These are phyloP conservation scores for Iberis pinnata DNA, from an alignment of 345 rosid species.

Conservation along the genomic window DNA sequence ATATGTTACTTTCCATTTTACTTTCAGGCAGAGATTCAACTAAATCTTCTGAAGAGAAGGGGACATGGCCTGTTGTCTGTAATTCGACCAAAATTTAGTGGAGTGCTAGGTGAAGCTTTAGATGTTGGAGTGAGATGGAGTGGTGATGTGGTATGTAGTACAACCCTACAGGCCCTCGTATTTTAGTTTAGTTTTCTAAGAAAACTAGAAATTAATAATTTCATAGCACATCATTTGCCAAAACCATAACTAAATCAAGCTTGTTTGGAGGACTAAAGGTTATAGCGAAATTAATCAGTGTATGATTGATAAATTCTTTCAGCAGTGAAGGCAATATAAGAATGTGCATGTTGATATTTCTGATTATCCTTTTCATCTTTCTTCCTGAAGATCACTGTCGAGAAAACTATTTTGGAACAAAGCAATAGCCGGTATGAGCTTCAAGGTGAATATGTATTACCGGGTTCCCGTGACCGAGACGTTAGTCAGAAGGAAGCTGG, in stretches of 20 bases:
- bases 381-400: conserved; percentile 66
- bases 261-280: conserved; percentile 8
- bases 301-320: too few species aligned
- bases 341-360: conserved; percentile 20
- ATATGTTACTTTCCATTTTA: conserved; percentile 20
- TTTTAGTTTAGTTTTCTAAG: conserved; percentile 6
- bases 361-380: conserved; percentile 25
- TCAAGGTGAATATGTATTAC: conserved; percentile 98
- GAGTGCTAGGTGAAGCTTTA: conserved; percentile 91
- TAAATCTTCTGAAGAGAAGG: conserved; percentile 88
- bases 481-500: conserved; percentile 61
- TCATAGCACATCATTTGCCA: conserved; percentile 12
- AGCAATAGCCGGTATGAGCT: conserved; percentile 86
- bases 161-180: conserved; percentile 7
- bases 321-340: conserved; percentile 13
- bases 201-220: conserved; percentile 11
- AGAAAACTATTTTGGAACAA: conserved; percentile 90
- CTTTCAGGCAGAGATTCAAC: conserved; percentile 92
- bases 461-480: conserved; percentile 85
- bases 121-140: conserved; percentile 96
- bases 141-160: conserved; percentile 90
- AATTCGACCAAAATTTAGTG: conserved; percentile 86
- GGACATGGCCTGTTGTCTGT: conserved; percentile 92
- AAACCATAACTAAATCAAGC: neutral
- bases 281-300: neutral